Conservation (phyloP, 192 early-diverging fungal genomes). For the Coemansia sp. region DNA sequence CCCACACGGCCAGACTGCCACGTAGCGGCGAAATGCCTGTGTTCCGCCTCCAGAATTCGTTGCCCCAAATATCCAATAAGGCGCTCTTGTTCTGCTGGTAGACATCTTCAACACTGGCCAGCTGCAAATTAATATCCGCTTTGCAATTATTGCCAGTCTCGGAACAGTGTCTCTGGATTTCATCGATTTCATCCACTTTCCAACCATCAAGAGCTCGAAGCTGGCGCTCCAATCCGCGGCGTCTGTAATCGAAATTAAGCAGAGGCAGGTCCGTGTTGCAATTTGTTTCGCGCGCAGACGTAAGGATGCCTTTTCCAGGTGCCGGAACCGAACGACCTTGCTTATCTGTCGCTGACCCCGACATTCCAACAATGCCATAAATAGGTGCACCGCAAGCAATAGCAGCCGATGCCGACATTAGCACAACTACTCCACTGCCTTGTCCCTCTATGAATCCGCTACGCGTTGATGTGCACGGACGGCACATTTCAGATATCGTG, state of each 20-base stretch:
- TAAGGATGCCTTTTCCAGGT: conserved; percentile 91
- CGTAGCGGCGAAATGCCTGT: conserved; percentile 80
- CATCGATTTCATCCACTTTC: conserved; percentile 9
- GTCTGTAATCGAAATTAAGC: conserved; percentile 81
- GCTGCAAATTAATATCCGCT: conserved; percentile 36
- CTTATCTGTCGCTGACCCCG: conserved; percentile 91
- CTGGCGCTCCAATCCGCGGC: conserved; percentile 59
- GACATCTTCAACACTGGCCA: conserved; percentile 61
- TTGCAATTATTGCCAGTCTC: conserved; percentile 42
- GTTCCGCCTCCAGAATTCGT: conserved; percentile 76
- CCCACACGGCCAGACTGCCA: conserved; percentile 71
- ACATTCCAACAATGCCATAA: conserved; percentile 84
- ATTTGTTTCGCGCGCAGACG: conserved; percentile 74
- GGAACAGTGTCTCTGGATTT: neutral
- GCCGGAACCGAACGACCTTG: conserved; percentile 92
- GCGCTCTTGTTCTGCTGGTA: conserved; percentile 68
- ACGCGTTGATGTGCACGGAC: conserved; percentile 85
- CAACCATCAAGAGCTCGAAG: conserved; percentile 5
- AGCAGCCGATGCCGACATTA: conserved; percentile 86
- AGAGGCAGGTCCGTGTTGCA: conserved; percentile 60
- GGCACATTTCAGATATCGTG: conserved; percentile 82
- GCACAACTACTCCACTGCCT: conserved; percentile 83
- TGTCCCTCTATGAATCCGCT: conserved; percentile 91
- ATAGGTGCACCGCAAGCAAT: conserved; percentile 91
- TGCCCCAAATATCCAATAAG: conserved; percentile 68